Evolutionary conservation across 495 filamentous ascomycete genomes (phyloP), one percentile per base, ranked within the genome.

Genomic region (Penicillium daleae): DNA sequence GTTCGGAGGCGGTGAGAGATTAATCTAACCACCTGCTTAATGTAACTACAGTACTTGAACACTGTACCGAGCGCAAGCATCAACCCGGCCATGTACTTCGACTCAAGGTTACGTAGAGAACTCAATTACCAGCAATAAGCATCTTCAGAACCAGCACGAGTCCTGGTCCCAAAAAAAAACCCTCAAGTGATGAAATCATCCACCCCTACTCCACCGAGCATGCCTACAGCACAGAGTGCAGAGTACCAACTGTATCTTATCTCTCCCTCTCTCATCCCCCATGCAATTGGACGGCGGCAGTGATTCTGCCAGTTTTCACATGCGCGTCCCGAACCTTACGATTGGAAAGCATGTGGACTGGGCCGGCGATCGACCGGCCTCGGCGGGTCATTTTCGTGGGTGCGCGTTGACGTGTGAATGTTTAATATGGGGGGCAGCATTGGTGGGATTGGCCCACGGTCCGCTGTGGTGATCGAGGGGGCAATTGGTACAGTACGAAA

Each of bases 381-480:
- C 69, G 68, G 65, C 65, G 65, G 69, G 66, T 66, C 66, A 50
- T 66, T 69, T 63, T 66, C 63, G 69, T 69, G 54, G 27, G 51
- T 26, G 57, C 56, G 33, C 49, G 37, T 55, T 33, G 48, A 31
- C 48, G 42, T 52, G 22, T 22, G 42, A 51, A 48, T 35, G 7
- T 55, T 17, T 3, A 10, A 22, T 21, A 26, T 37, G 10, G 54
- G 57, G n/a, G n/a, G n/a, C n/a, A n/a, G n/a, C n/a, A 62, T 64
- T 66, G 61, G 64, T 52, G 22, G 58, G 60, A 62, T 64, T 66
- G 67, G 64, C 24, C 39, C 50, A 49, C 24, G 46, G 46, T n/a
- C 51, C 27, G 27, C 31, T 24, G 19, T 19, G 42, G 10, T n/a
- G 24, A 6, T 51, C 17, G 51, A 15, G 10, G 66, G 68, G 66